Evolutionary conservation across 208 protist species (phyloP), one percentile per base, ranked within the genome.

Genomic region (Lotmaria passim): DNA sequence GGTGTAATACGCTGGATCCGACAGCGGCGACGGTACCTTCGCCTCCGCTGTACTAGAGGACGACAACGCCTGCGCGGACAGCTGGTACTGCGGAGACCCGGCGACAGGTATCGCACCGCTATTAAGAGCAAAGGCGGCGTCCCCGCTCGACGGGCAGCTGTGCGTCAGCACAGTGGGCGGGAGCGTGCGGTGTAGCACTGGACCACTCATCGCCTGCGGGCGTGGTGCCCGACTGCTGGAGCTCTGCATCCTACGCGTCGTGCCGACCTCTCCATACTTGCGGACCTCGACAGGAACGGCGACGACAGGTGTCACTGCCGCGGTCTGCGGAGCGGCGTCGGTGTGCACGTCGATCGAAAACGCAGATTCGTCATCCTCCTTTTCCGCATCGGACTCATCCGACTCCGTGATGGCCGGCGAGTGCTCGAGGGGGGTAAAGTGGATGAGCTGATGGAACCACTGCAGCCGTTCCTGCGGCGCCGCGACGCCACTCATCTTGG

Each of bases 401-500:
- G 47, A 39, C 21, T 38, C 24, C 8, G 60, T 62, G 15, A 69
- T 19, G 8, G 17, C 33, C 15, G 69, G 61, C 1, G 69, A 68
- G 41, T 51, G 21, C 0, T 55, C 60, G 1, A 69, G n/a, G 11
- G 51, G 41, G 7, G 59, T 68, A 44, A 69, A 75, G 69, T 75
- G 65, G 15, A 69, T 62, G 41, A 68, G 43, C 2, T 47, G 38
- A 28, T 69, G 41, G 24, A 56, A 75, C 69, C 59, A 69, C 60
- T 61, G 69, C 24, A 38, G 56, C n/a, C 38, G 21, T 41, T 15
- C 47, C 12, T 21, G 61, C 52, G 30, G 0, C 24, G 26, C 48
- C 41, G 36, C 19, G 0, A 43, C 23, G 17, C 5, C n/a, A 1
- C 31, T 10, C 23, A 14, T 48, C 24, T 10, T 30, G 19, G n/a